These are phyloP conservation scores for Wickerhamiella infanticola DNA, from an alignment of 1,139 yeast genomes.

Conservation along the genomic window DNA sequence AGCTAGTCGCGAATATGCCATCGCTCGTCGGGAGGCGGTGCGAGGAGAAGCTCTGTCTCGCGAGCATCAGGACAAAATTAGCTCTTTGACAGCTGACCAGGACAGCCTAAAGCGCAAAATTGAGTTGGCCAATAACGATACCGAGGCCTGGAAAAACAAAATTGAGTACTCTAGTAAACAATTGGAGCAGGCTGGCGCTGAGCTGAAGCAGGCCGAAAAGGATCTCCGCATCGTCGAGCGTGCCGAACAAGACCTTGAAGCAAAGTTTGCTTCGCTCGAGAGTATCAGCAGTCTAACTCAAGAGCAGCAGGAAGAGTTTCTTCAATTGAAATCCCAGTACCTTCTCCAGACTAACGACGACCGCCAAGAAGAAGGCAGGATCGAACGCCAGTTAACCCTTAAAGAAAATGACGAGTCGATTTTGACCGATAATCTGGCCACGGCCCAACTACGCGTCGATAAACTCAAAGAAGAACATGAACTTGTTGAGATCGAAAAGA, in stretches of 20 bases:
- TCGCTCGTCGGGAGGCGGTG: not conserved
- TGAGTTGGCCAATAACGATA: not conserved
- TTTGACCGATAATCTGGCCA: not conserved
- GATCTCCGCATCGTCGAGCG: not conserved
- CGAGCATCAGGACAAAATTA: not conserved
- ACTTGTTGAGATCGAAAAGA: conserved; percentile 7
- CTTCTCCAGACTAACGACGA: not conserved
- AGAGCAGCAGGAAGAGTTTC: not conserved
- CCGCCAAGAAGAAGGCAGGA: not conserved
- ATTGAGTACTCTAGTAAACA: not conserved
- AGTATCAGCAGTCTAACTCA: not conserved
- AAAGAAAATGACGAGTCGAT: not conserved
- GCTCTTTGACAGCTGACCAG: not conserved
- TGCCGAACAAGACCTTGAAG: not conserved
- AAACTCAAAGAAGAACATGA: conserved; percentile 6
- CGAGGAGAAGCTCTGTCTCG: not conserved
- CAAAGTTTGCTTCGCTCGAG: not conserved
- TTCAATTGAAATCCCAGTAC: not conserved
- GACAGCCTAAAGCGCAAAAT: not conserved
- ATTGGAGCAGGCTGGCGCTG: not conserved
- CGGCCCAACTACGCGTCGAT: conserved; percentile 7
- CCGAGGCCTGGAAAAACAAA: not conserved
- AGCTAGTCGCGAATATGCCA: not conserved
- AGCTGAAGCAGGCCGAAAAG: not conserved
- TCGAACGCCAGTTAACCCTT: not conserved